Conservation (phyloP, 2,329 filamentous ascomycete genomes). For the Pseudogymnoascus sp. region DNA sequence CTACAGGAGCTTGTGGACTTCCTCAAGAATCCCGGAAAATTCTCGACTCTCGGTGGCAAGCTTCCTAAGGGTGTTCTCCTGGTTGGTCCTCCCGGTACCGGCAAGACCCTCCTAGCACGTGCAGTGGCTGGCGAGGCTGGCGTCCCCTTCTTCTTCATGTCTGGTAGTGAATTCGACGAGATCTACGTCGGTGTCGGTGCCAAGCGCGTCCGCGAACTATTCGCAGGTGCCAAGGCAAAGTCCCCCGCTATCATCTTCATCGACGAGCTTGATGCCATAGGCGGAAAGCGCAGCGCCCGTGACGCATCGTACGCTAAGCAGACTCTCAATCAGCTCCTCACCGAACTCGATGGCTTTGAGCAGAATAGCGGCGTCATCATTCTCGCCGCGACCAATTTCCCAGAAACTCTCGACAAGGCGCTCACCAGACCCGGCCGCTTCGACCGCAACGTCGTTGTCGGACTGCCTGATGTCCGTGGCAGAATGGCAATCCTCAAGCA, state of each 20-base stretch:
- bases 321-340: slow-evolving; percentile 92
- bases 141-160: slow-evolving; percentile 99
- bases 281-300: slow-evolving; percentile 82
- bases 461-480: slow-evolving; percentile 85
- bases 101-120: slow-evolving; percentile 90
- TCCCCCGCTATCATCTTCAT: slow-evolving; percentile 92
- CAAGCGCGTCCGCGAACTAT: slow-evolving; percentile 93
- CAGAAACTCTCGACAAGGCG: slow-evolving; percentile 87
- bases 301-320: slow-evolving; percentile 96
- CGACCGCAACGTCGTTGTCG: slow-evolving; percentile 83
- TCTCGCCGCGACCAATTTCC: slow-evolving; percentile 92
- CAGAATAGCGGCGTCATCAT: slow-evolving; percentile 93
- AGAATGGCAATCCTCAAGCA: slow-evolving; percentile 89
- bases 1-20: slow-evolving; percentile 96
- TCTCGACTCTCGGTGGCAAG: slow-evolving; percentile 89
- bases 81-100: slow-evolving; percentile 91
- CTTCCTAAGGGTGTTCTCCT: slow-evolving; percentile 93
- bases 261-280: slow-evolving; percentile 89
- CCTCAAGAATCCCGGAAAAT: slow-evolving; percentile 83
- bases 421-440: slow-evolving; percentile 91
- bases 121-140: slow-evolving; percentile 95
- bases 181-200: slow-evolving; percentile 95
- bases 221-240: slow-evolving; percentile 72
- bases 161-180: slow-evolving; percentile 96
- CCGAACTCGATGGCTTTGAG: slow-evolving; percentile 93